Percentiles rank a stretch among this genome's conserved stretches.
These are phyloP conservation scores for Boletus mariae DNA, from an alignment of 1,284 basidiomycete genomes.

Conservation along the genomic window DNA sequence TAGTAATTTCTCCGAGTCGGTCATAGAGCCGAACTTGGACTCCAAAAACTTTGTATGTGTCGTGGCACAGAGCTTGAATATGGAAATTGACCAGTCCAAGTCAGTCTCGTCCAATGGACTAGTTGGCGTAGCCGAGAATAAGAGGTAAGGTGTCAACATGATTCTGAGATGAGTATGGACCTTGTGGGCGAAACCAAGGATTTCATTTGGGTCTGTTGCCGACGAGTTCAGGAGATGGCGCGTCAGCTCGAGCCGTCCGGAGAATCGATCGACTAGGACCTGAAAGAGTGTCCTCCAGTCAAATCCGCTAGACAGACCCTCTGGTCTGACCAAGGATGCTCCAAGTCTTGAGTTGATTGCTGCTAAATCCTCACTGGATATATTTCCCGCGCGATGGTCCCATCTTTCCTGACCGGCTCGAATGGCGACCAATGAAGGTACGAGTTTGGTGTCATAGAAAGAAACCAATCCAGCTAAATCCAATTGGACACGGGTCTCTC, in stretches of 20 bases:
- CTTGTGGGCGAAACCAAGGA: conserved; percentile 11
- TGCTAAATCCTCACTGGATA: conserved; percentile 20
- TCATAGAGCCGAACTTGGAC: not conserved
- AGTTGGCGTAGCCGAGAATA: conserved; percentile 1
- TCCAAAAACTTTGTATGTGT: conserved; percentile 33
- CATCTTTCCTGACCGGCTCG: conserved; percentile 24
- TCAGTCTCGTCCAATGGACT: not conserved
- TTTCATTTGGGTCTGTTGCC: not conserved
- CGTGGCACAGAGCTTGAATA: conserved; percentile 31
- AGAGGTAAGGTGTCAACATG: conserved; percentile 22
- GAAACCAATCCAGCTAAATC: conserved; percentile 31
- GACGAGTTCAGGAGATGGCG: conserved; percentile 35
- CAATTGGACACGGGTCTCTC: conserved; percentile 34
- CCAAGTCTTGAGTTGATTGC: conserved; percentile 20
- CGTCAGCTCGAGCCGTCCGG: conserved; percentile 38
- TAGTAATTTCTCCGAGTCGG: not conserved
- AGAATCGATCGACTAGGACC: conserved; percentile 42
- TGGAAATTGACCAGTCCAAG: conserved; percentile 24
- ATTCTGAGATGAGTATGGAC: conserved; percentile 18
- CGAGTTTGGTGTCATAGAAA: conserved; percentile 33
- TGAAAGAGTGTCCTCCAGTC: conserved; percentile 42
- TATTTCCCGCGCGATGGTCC: conserved; percentile 29
- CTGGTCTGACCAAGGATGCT: conserved; percentile 15
- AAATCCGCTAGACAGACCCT: conserved; percentile 1
- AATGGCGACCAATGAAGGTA: conserved; percentile 25